phyloP scores from a whole-genome alignment of 805 yeast species.

The Ogataea angusta region DNA sequence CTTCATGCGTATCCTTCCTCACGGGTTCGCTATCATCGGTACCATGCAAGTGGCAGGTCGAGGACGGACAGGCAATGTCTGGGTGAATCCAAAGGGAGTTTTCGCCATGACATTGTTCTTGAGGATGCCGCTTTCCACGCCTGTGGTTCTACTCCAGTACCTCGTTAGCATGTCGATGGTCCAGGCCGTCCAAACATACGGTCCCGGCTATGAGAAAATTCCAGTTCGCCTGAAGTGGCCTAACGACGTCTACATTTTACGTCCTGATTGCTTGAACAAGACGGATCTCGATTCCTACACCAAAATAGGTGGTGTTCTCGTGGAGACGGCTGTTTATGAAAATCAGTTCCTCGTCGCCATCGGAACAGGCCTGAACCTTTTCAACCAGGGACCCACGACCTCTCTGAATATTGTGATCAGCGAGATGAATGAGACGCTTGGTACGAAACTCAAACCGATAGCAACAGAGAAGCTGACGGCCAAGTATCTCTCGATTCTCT shows the following conservation, averaged over 20 bases:
- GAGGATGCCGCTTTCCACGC: slow-evolving; percentile 51
- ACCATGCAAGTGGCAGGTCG: slow-evolving; percentile 86
- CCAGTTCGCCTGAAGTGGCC: slow-evolving; percentile 95
- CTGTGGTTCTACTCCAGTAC: slow-evolving; percentile 84
- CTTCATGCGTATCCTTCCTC: slow-evolving; percentile 58
- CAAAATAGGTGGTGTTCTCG: slow-evolving; percentile 81
- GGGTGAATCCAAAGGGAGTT: slow-evolving; percentile 95
- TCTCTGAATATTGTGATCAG: slow-evolving; percentile 73
- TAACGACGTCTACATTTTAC: slow-evolving; percentile 78
- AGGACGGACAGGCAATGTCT: slow-evolving; percentile 91
- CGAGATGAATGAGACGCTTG: slow-evolving; percentile 53
- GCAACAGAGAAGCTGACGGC: slow-evolving; percentile 59
- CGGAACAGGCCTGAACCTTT: slow-evolving; percentile 86
- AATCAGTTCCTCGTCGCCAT: slow-evolving; percentile 63
- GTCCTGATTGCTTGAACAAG: slow-evolving; percentile 47
- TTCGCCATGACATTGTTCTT: slow-evolving; percentile 75
- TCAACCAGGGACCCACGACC: slow-evolving; percentile 87
- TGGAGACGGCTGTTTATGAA: slow-evolving; percentile 68
- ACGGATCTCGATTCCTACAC: slow-evolving; percentile 43
- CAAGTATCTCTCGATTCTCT: slow-evolving; percentile 60
- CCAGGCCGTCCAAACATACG: slow-evolving; percentile 65
- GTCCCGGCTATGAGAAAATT: slow-evolving; percentile 53
- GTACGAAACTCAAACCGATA: slow-evolving; percentile 24
- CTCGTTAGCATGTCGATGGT: slow-evolving; percentile 78
- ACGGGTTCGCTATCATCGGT: slow-evolving; percentile 69